Evolutionary conservation across 306 rosid genomes (phyloP).

Genomic region (Herpetospermum pedunculosum): DNA sequence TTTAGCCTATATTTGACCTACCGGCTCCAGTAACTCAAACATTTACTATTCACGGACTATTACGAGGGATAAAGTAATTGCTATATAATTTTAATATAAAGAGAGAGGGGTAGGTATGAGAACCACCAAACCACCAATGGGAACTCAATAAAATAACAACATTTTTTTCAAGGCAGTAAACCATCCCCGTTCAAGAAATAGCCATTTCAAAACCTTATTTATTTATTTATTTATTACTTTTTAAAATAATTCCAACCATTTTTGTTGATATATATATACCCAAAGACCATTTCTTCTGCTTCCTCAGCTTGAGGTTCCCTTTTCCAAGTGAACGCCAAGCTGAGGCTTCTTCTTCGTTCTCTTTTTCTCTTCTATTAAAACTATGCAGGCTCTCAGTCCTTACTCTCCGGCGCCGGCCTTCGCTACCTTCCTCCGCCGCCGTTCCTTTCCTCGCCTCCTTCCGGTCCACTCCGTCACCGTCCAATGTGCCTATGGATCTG

Average conservation of each 20-base stretch:
- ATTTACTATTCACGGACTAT: no score
- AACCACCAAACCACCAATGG: conserved; percentile 47
- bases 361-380: not conserved
- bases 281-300: not conserved
- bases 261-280: conserved; percentile 33
- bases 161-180: not conserved
- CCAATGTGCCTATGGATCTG: conserved; percentile 40
- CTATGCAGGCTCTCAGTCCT: conserved; percentile 52
- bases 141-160: conserved; percentile 12
- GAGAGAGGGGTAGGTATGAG: conserved; percentile 86
- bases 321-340: conserved; percentile 61
- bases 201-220: not conserved
- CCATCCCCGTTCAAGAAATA: not conserved
- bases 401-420: conserved; percentile 29
- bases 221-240: not conserved
- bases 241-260: not conserved
- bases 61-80: no score
- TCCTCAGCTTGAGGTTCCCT: conserved; percentile 83
- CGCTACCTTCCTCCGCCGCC: not conserved
- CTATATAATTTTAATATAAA: no score
- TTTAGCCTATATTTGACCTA: no score
- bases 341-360: not conserved
- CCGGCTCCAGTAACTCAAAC: no score
- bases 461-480: conserved; percentile 20
- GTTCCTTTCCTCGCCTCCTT: not conserved